Conservation (phyloP, 2,329 filamentous ascomycete genomes). For the Trichophyton simii region DNA sequence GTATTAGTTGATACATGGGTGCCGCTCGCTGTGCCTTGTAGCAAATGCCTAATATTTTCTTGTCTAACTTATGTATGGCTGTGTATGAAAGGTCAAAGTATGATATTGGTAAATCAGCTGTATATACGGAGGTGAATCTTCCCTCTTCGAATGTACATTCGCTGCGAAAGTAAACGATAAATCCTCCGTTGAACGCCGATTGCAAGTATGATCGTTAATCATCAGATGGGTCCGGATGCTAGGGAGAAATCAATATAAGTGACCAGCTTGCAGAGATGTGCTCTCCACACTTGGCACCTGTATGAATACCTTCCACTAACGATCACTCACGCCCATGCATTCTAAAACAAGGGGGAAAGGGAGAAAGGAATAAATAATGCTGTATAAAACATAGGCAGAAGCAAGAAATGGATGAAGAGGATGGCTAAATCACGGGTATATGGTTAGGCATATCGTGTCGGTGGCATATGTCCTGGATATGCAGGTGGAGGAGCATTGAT, state of each 20-base stretch:
- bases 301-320: neutral
- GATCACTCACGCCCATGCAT: neutral
- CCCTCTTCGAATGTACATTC: neutral
- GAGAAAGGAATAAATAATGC: neutral
- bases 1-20: neutral
- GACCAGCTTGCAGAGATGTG: neutral
- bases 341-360: neutral
- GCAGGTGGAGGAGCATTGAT: conserved; percentile 7
- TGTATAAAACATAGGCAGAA: neutral
- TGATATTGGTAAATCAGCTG: neutral
- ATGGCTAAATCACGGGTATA: conserved; percentile 1
- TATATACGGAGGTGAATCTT: neutral
- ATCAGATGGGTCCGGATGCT: neutral
- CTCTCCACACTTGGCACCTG: neutral
- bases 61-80: neutral
- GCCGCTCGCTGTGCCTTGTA: neutral
- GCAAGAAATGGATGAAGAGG: neutral
- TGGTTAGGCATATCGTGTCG: conserved; percentile 10
- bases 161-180: neutral
- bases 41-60: neutral
- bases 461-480: conserved; percentile 10
- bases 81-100: neutral
- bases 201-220: neutral
- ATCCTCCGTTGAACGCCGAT: neutral
- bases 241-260: neutral